Conservation (phyloP, 2,329 filamentous ascomycete genomes). For the Coniosporium tulheliwenetii region DNA sequence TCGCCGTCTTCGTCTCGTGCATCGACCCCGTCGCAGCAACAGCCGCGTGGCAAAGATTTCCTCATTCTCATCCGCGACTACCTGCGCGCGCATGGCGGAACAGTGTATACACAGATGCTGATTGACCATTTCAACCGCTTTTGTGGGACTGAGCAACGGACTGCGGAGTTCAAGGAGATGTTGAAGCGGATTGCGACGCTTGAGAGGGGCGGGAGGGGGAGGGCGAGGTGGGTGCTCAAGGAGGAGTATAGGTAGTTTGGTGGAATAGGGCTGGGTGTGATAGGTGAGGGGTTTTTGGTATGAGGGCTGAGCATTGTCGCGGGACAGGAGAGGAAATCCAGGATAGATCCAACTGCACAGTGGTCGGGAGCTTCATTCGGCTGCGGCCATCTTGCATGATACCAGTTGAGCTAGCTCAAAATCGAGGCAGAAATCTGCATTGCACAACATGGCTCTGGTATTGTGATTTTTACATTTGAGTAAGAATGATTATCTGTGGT, state of each 20-base stretch:
- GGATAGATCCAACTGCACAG: too few species aligned
- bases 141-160: slow-evolving; percentile 53
- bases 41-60: slow-evolving; percentile 26
- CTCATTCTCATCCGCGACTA: slow-evolving; percentile 54
- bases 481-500: too few species aligned
- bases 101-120: slow-evolving; percentile 67
- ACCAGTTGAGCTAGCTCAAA: too few species aligned
- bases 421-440: too few species aligned
- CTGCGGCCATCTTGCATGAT: too few species aligned
- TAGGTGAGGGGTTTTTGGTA: not conserved
- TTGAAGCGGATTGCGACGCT: slow-evolving; percentile 61
- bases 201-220: slow-evolving; percentile 35
- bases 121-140: slow-evolving; percentile 81
- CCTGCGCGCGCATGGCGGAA: slow-evolving; percentile 60
- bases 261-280: not conserved
- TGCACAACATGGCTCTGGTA: too few species aligned
- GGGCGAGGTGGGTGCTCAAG: slow-evolving; percentile 43
- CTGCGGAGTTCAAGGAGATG: slow-evolving; percentile 68
- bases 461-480: too few species aligned
- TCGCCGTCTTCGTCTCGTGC: slow-evolving; percentile 14
- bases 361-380: too few species aligned
- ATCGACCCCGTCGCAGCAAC: slow-evolving; percentile 9
- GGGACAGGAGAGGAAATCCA: not conserved
- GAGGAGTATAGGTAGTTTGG: slow-evolving; percentile 30
- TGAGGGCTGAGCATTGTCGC: not conserved